Base-by-base conservation (phyloP, 495 filamentous ascomycete genomes). In the Tuber calosporum region DNA sequence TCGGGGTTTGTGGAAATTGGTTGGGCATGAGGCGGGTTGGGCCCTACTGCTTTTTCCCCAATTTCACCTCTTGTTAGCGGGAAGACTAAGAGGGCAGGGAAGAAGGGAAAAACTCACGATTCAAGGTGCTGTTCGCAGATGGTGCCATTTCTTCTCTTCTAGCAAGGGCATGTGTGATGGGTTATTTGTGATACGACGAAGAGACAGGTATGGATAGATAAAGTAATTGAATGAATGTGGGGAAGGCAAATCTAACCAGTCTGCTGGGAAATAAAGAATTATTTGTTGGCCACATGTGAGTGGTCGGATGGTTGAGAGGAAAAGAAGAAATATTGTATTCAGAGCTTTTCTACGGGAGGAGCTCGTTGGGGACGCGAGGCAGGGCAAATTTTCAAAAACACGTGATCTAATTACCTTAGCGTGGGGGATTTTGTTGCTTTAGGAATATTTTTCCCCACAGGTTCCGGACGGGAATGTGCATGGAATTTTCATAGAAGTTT, bases 131-230 rank as follows among this genome's bases (percentile, higher is more conserved):
- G 42, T 45, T 70, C 5, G 67, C 53, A 13, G 72, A 70, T 39
- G 72, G 67, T 38, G 72, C 72, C 72, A 73, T 73, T 62, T 62
- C 26, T 62, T 62, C 53, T 62, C 26, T 34, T 62, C 53, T 34
- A 62, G 26, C 53, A 62, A 62, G 53, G 26, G 53, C 53, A 62
- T 62, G 26, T 34, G 30, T 62, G 26, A 62, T 30, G 30, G 53
- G 30, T 4, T 62, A 34, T 62, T 62, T 62, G 53, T 62, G 53
- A 62, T 62, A 62, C 53, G 53, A 62, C 26, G 53, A 62, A 62
- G 13, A 62, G 53, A 62, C 4, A 62, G 26, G 34, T 62, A 62
- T 34, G 26, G 4, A 62, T 62, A 62, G 53, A 30, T 62, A 30
- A 62, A 62, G 26, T 62, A 26, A 62, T 15, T 62, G 13, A 62